Evolutionary conservation across 495 filamentous ascomycete genomes (phyloP), one percentile per base, ranked within the genome.

Genomic region (Neurospora terricola): DNA sequence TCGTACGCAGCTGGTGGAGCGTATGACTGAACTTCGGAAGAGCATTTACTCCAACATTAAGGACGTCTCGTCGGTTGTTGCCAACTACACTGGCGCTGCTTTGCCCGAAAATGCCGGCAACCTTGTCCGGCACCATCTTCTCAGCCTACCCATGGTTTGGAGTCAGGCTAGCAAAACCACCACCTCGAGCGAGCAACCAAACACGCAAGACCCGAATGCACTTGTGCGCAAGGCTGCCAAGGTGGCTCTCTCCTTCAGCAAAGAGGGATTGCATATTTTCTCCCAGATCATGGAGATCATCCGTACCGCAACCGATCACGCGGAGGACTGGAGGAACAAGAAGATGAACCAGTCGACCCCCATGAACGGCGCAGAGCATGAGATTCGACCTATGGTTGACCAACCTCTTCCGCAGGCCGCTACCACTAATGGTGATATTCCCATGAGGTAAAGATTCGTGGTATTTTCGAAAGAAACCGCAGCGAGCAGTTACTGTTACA

Each of bases 201-300:
- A 73, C 23, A 68, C 71, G 21, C 71, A 69, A 48, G 79, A 82
- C 75, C 84, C 78, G 43, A 80, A 80, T 69, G 82, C 77, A 18
- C 75, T 77, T 73, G 80, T 80, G 27, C 80, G 82, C 4, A 82
- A 87, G 18, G 82, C 86, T 23, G 92, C 92, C 4, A 88, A 91
- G 73, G 83, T 90, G 18, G 93, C 94, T 40, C 76, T 97, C 12
- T 89, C 94, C 0, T 87, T 98, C 38, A 94, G 93, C 3, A 91
- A 91, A 73, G 94, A 97, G 79, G 92, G 93, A 3, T 85, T 98
- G 30, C 92, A 96, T 75, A 95, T 97, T 88, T 92, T 97, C 87
- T 84, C 87, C 0, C 92, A 96, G 78, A 93, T 98, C 54, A 92
- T 88, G 34, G 88, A 88, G 0, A 90, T 95, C 0, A 88, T 97